Evolutionary conservation across 106 monocot species (phyloP).

Genomic region (Dendrobium officinale): DNA sequence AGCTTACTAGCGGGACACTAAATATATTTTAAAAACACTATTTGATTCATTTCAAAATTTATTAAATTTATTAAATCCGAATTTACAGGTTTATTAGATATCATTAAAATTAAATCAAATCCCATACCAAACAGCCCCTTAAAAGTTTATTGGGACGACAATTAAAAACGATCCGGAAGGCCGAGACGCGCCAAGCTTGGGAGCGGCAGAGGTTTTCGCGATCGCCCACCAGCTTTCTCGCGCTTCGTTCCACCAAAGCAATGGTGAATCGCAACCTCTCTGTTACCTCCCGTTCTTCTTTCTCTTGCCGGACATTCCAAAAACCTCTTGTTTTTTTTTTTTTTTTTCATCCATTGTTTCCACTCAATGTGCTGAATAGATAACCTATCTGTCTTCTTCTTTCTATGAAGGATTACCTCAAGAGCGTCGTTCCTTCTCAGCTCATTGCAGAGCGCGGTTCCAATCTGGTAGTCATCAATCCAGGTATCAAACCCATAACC

Average conservation of each 20-base stretch:
- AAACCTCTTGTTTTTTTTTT: background rate
- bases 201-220: background rate
- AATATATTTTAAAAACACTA: too few relatives aligned
- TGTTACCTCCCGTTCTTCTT: background rate
- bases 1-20: too few relatives aligned
- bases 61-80: too few relatives aligned
- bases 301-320: background rate
- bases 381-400: background rate
- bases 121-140: too few relatives aligned
- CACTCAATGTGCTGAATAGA: background rate
- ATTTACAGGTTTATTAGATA: too few relatives aligned
- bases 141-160: too few relatives aligned
- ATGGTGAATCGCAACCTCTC: background rate
- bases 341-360: background rate
- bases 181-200: background rate
- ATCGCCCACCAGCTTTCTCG: background rate
- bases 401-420: constrained; percentile 62
- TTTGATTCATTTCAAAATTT: too few relatives aligned
- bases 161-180: too few relatives aligned
- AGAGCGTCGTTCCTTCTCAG: constrained; percentile 75
- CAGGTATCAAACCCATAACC: constrained; percentile 47
- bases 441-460: constrained; percentile 76
- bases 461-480: constrained; percentile 82
- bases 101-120: too few relatives aligned
- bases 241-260: background rate